Evolutionary conservation across 148 eudicot species (phyloP).

Genomic region (Limonium bicolor): DNA sequence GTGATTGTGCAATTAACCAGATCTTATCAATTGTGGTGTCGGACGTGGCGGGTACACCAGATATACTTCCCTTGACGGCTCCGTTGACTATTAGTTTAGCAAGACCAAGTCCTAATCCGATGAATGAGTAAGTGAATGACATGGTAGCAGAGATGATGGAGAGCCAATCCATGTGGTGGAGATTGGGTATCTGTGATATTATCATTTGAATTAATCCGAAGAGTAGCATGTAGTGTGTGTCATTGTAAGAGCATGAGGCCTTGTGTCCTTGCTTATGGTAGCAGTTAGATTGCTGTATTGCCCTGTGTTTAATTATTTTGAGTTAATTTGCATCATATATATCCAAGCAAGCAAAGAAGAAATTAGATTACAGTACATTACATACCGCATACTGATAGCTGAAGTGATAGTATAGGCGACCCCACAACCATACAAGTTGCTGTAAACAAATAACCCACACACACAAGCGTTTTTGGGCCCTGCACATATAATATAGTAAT

Average conservation of each 20-base stretch:
- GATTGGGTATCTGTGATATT: conserved; percentile 47
- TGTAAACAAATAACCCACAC: conserved; percentile 12
- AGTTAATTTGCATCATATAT: background rate
- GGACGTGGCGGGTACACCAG: conserved; percentile 24
- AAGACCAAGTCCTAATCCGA: conserved; percentile 41
- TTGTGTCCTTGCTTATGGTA: conserved; percentile 46
- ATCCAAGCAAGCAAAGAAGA: background rate
- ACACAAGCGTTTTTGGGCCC: too few relatives aligned
- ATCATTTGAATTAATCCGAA: conserved; percentile 40
- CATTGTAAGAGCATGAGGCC: conserved; percentile 29
- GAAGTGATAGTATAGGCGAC: conserved; percentile 20
- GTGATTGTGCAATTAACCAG: conserved; percentile 33
- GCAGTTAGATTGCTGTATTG: conserved; percentile 49
- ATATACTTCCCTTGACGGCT: conserved; percentile 34
- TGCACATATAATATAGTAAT: too few relatives aligned
- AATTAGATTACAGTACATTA: background rate
- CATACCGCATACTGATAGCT: conserved; percentile 19
- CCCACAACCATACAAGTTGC: conserved; percentile 12
- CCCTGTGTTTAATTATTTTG: conserved; percentile 13
- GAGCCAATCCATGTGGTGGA: conserved; percentile 55
- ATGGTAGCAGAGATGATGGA: conserved; percentile 54
- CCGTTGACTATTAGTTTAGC: conserved; percentile 52
- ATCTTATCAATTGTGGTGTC: conserved; percentile 15
- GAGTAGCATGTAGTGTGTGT: conserved; percentile 25
- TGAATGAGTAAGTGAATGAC: conserved; percentile 45